phyloP scores from a whole-genome alignment of 139 green algal species.

The Micractinium conductrix region DNA sequence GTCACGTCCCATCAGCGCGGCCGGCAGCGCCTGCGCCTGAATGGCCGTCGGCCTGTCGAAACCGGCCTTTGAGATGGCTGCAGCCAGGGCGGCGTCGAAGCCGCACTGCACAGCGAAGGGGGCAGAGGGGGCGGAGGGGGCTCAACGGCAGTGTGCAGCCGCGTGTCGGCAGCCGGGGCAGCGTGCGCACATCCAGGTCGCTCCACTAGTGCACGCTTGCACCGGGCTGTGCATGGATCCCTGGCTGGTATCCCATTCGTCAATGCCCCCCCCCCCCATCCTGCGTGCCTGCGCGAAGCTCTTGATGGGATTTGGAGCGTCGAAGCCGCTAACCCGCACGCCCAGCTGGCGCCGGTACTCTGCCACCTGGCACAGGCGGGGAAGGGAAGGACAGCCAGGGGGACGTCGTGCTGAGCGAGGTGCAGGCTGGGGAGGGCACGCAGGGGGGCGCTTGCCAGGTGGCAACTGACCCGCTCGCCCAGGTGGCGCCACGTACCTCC shows the following conservation, averaged over 20 bases:
- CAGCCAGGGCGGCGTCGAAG: slow-evolving; percentile 75
- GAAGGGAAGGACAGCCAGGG: neutral
- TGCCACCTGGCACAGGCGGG: slow-evolving; percentile 58
- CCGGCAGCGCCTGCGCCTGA: slow-evolving; percentile 83
- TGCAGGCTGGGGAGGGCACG: too few relatives aligned
- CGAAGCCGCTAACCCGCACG: slow-evolving; percentile 74
- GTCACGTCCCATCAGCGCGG: slow-evolving; percentile 75
- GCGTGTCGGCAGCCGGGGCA: too few relatives aligned
- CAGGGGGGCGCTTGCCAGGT: neutral
- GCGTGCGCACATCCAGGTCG: too few relatives aligned
- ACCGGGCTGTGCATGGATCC: too few relatives aligned
- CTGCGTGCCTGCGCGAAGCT: slow-evolving; percentile 51
- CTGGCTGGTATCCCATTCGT: too few relatives aligned
- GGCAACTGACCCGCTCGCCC: too few relatives aligned
- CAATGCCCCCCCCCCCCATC: neutral
- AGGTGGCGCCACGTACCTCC: slow-evolving; percentile 56
- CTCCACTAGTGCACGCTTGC: too few relatives aligned
- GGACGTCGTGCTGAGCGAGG: neutral
- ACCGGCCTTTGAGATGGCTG: slow-evolving; percentile 69
- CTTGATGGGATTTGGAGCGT: slow-evolving; percentile 70
- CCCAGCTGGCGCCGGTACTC: slow-evolving; percentile 59
- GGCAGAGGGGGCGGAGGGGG: neutral
- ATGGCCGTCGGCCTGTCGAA: slow-evolving; percentile 79
- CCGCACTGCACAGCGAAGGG: slow-evolving; percentile 66
- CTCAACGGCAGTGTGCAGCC: neutral